Evolutionary conservation across 176 grass and related monocot genomes (phyloP).

Genomic region (Oryza punctata): DNA sequence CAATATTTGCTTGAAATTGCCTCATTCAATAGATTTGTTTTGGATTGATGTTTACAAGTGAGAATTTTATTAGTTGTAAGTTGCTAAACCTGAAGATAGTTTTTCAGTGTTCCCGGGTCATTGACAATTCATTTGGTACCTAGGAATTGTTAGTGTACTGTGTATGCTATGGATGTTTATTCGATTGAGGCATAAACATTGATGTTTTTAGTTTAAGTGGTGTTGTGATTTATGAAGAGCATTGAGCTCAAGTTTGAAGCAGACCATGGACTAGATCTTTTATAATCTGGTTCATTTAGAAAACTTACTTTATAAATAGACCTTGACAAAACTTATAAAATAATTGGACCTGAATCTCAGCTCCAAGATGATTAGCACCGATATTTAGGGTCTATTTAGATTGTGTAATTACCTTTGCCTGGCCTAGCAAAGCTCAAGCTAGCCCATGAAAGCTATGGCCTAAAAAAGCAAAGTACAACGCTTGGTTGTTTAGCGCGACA

Average conservation of each 20-base stretch:
- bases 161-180: not conserved
- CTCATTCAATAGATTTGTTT: not conserved
- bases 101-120: not conserved
- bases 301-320: too few relatives aligned
- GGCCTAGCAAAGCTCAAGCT: too few relatives aligned
- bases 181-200: not conserved
- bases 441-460: too few relatives aligned
- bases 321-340: too few relatives aligned
- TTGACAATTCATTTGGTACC: not conserved
- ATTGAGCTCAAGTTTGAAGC: not conserved
- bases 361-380: too few relatives aligned
- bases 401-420: too few relatives aligned
- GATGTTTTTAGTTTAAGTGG: not conserved
- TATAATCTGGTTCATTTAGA: too few relatives aligned
- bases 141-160: not conserved
- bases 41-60: not conserved
- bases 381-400: too few relatives aligned
- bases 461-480: too few relatives aligned
- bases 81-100: not conserved
- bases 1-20: not conserved
- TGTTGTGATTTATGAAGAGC: not conserved
- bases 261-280: not conserved
- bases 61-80: not conserved
- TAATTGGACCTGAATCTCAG: too few relatives aligned
- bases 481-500: too few relatives aligned